Evolutionary conservation across 306 rosid species (phyloP).

Genomic region (Fragaria nilgerrensis): DNA sequence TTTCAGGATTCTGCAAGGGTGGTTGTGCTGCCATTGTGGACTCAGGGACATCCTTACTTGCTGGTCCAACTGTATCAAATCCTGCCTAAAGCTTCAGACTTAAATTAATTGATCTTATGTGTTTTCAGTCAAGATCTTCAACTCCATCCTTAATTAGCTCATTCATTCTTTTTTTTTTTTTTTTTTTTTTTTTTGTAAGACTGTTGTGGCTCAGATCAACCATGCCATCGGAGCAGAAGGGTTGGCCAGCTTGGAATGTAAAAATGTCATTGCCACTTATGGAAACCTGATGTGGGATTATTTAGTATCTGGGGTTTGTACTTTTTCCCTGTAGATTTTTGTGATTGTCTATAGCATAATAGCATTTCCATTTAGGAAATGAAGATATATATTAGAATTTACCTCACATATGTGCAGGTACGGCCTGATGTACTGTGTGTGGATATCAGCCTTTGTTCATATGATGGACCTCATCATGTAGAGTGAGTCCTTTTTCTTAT

Average conservation of each 20-base stretch:
- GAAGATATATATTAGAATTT: not conserved
- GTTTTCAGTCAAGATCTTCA: not conserved
- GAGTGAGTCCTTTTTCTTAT: constrained; percentile 33
- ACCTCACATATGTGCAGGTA: constrained; percentile 41
- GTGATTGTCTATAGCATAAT: not conserved
- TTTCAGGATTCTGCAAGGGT: constrained; percentile 51
- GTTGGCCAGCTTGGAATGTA: constrained; percentile 58
- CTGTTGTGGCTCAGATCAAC: constrained; percentile 70
- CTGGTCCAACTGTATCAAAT: constrained; percentile 70
- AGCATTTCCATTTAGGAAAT: constrained; percentile 5
- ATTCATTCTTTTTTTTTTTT: not conserved
- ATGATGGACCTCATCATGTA: constrained; percentile 24
- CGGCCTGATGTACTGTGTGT: constrained; percentile 53
- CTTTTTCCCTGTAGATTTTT: not conserved
- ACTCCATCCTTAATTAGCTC: constrained; percentile 22
- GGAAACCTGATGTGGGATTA: constrained; percentile 63
- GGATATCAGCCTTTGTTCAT: constrained; percentile 53
- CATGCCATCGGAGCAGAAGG: constrained; percentile 79
- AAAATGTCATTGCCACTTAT: constrained; percentile 50
- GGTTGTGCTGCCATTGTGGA: constrained; percentile 69
- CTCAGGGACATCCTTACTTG: constrained; percentile 63
- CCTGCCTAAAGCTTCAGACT: constrained; percentile 19
- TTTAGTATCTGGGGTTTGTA: constrained; percentile 57
- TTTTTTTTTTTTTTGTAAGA: constrained; percentile 19
- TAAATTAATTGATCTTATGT: not conserved